These are phyloP conservation scores for Cryptococcus maquisensis DNA, from an alignment of 1,284 basidiomycete genomes.

Conservation along the genomic window DNA sequence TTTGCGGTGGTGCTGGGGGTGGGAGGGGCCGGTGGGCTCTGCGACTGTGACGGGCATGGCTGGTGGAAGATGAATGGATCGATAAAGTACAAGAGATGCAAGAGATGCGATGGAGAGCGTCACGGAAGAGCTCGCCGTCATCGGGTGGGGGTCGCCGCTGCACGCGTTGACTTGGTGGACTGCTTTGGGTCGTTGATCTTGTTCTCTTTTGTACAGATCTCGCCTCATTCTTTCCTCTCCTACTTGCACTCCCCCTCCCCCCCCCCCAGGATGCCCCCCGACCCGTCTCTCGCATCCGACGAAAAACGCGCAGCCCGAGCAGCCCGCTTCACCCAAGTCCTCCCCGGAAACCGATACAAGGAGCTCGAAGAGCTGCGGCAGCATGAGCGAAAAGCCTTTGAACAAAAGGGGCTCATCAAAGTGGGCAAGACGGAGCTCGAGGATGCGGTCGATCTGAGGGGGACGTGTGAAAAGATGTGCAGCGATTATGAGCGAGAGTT, in stretches of 20 bases:
- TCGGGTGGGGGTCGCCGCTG: background rate
- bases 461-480: conserved; percentile 91
- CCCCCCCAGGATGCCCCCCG: background rate
- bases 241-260: background rate
- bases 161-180: no score
- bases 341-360: conserved; percentile 46
- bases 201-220: background rate
- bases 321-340: conserved; percentile 42
- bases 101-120: background rate
- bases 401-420: conserved; percentile 78
- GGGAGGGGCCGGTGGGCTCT: conserved; percentile 2
- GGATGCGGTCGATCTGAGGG: conserved; percentile 82
- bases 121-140: background rate
- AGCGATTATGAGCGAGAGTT: conserved; percentile 88
- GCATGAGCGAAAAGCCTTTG: conserved; percentile 68
- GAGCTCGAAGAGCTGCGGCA: conserved; percentile 59
- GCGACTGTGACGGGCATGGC: conserved; percentile 10
- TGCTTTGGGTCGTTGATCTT: no score
- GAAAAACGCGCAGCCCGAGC: conserved; percentile 35
- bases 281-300: background rate
- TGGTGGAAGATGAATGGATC: background rate
- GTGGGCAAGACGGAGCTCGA: conserved; percentile 77
- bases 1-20: conserved; percentile 8
- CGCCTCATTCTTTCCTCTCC: background rate
- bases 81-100: background rate